These are phyloP conservation scores for Ormosia semicastrata DNA, from an alignment of 306 rosid genomes.

Conservation along the genomic window DNA sequence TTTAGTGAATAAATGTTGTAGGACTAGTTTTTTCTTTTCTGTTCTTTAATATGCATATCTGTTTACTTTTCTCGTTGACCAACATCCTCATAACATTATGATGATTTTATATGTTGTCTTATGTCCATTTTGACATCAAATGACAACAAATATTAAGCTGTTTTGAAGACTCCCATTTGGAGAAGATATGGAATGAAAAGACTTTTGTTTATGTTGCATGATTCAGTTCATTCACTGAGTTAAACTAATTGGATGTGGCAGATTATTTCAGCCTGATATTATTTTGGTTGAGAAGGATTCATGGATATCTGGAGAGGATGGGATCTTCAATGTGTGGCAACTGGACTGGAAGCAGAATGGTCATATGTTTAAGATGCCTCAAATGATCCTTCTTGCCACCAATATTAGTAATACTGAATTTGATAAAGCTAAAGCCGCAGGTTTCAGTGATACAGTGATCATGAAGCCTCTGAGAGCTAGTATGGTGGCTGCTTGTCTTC, in stretches of 20 bases:
- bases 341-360: conserved; percentile 77
- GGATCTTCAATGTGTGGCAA: conserved; percentile 42
- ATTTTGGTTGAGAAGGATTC: conserved; percentile 86
- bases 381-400: conserved; percentile 85
- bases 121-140: neutral
- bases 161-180: conserved; percentile 5
- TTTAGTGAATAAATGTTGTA: neutral
- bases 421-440: conserved; percentile 68
- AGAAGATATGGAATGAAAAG: neutral
- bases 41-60: neutral
- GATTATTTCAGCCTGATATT: conserved; percentile 73
- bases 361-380: conserved; percentile 57
- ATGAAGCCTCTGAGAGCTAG: conserved; percentile 97
- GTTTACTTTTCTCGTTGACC: neutral
- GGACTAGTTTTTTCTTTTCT: neutral
- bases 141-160: neutral
- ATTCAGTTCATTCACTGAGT: conserved; percentile 22
- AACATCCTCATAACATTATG: neutral
- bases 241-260: conserved; percentile 45
- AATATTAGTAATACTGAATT: conserved; percentile 60
- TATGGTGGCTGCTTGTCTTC: conserved; percentile 98
- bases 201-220: neutral
- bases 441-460: conserved; percentile 87
- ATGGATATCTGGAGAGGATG: conserved; percentile 74
- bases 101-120: neutral